phyloP scores from a whole-genome alignment of 2,329 filamentous ascomycete species.

The Ophiostoma ips region DNA sequence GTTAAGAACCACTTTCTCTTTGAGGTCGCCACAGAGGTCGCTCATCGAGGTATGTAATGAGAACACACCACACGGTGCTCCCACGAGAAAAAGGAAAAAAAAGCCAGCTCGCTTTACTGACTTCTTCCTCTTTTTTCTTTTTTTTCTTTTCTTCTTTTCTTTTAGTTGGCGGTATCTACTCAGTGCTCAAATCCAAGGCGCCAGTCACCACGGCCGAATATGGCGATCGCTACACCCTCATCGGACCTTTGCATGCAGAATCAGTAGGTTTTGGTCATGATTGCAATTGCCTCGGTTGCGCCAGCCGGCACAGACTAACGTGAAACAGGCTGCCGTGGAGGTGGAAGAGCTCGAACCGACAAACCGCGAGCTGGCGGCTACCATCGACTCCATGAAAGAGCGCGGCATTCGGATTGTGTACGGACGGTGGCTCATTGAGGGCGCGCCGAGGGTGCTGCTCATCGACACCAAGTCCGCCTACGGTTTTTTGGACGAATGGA shows the following conservation, averaged over 20 bases:
- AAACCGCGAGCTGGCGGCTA: conserved; percentile 62
- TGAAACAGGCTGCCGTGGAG: conserved; percentile 77
- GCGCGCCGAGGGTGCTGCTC: conserved; percentile 80
- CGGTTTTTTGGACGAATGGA: conserved; percentile 88
- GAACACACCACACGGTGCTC: neutral
- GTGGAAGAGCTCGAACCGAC: conserved; percentile 85
- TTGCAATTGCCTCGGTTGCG: neutral
- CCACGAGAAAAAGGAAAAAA: too few species aligned
- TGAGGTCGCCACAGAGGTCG: conserved; percentile 92
- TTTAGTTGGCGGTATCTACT: conserved; percentile 93
- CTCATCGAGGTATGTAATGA: conserved; percentile 66
- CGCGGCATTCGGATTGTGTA: conserved; percentile 83
- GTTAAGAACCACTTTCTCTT: conserved; percentile 94
- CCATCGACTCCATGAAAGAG: conserved; percentile 85
- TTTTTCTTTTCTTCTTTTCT: too few species aligned
- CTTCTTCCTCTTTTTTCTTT: too few species aligned
- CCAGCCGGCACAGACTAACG: neutral
- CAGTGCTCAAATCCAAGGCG: conserved; percentile 96
- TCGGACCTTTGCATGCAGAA: conserved; percentile 82
- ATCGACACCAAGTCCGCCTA: conserved; percentile 94
- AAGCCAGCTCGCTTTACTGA: neutral
- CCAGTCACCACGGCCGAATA: conserved; percentile 96
- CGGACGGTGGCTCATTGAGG: conserved; percentile 94
- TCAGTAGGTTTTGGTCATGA: conserved; percentile 43
- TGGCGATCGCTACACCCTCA: conserved; percentile 91